Evolutionary conservation across 768 basidiomycete species (phyloP), one percentile per base, ranked within the genome.

Genomic region (Phanerochaete carnosa): DNA sequence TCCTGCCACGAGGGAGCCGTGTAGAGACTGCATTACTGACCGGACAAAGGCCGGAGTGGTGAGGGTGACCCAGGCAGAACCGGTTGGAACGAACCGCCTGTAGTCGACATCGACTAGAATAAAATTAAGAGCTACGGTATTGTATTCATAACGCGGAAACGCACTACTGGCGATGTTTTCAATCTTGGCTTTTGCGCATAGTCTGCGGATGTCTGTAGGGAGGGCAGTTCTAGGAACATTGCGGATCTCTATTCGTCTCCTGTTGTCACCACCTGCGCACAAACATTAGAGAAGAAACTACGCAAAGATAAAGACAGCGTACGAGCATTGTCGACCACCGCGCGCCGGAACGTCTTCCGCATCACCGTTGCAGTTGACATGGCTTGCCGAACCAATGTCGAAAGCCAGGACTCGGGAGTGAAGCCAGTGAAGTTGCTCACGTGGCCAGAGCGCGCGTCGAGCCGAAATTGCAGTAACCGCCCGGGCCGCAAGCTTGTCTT

Each of bases 91-190:
- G 72, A 89, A 89, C 55, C 80, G 80, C 39, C 77, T 65, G 65
- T 92, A 89, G 55, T 86, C 76, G 29, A 90, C 66, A 22, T 80
- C 75, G 26, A 86, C 89, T 90, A 62, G 12, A 22, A 30, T 22
- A 23, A 49, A 47, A n/a, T n/a, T n/a, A n/a, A 49, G 1, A 45
- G 55, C 15, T 57, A 46, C 25, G n/a, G 16, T 46, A 30, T 25
- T n/a, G 23, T 19, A 29, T 11, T 13, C 25, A 23, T 22, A 15
- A 50, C 22, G 13, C 3, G 12, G 46, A 7, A 32, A 63, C 70
- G 45, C 57, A 73, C 73, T 67, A 39, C 59, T 55, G 22, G 59
- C 55, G 26, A 71, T 62, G 51, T 70, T 72, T 39, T 69, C 68
- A 4, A 72, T 56, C 28, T 62, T 58, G 1, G 76, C 69, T 64